Percentiles rank a stretch among this genome's conserved stretches.
Evolutionary conservation across 2,329 filamentous ascomycete species (phyloP).

Genomic region (Diaporthe sp.): DNA sequence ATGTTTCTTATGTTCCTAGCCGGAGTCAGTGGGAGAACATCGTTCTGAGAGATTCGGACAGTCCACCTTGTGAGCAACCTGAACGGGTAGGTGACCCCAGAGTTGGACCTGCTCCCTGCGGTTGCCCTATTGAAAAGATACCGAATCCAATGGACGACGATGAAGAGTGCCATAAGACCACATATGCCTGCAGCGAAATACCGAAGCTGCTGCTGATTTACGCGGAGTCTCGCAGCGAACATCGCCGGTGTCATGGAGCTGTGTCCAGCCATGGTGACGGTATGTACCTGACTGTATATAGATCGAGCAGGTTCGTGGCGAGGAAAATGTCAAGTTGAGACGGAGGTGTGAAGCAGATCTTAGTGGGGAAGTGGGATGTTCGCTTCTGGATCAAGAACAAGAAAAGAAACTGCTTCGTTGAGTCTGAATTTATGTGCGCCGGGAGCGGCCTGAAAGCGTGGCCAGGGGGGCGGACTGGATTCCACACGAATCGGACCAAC

Average conservation of each 20-base stretch:
- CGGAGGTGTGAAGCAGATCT: too few species aligned
- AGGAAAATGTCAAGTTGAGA: background rate
- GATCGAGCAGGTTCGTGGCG: background rate
- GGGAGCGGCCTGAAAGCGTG: background rate
- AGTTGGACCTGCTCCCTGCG: background rate
- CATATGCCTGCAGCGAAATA: slow-evolving; percentile 32
- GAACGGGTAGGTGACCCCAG: background rate
- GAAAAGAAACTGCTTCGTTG: background rate
- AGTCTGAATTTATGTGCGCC: background rate
- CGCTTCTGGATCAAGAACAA: background rate
- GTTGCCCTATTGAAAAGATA: slow-evolving; percentile 24
- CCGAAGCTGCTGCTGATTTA: slow-evolving; percentile 30
- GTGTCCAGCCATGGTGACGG: background rate
- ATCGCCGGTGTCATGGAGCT: slow-evolving; percentile 4
- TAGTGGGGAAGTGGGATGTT: too few species aligned
- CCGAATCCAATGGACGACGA: slow-evolving; percentile 29
- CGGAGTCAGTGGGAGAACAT: background rate
- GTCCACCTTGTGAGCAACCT: slow-evolving; percentile 26
- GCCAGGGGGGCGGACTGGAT: background rate
- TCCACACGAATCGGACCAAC: background rate
- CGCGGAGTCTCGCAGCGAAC: slow-evolving; percentile 25
- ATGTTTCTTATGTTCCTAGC: slow-evolving; percentile 42
- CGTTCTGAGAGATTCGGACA: background rate
- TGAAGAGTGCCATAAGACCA: slow-evolving; percentile 30
- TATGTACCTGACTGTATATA: background rate